Conservation (phyloP, 2,329 filamentous ascomycete species). For the Alternaria metachromatica region DNA sequence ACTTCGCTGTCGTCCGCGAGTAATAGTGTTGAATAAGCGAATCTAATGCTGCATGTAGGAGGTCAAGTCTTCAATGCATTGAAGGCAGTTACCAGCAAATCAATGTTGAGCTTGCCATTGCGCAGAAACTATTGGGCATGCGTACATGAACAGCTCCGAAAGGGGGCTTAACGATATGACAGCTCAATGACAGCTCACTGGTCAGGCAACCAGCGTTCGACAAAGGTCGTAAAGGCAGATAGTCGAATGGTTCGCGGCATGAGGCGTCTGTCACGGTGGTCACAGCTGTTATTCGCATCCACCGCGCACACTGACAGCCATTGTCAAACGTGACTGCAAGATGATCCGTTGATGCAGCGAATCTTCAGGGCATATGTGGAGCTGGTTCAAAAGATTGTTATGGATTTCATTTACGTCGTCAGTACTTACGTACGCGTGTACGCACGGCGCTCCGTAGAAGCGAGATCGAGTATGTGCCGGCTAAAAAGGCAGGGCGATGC, state of each 20-base stretch:
- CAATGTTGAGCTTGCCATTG: neutral
- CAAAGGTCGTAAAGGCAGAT: neutral
- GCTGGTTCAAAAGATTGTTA: neutral
- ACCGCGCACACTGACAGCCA: neutral
- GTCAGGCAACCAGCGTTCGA: neutral
- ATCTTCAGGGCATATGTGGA: neutral
- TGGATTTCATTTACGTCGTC: neutral
- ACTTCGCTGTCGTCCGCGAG: neutral
- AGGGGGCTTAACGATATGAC: neutral
- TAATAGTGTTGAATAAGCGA: neutral
- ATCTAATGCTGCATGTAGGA: neutral
- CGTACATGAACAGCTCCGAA: neutral
- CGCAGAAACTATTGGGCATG: neutral
- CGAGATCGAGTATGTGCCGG: neutral
- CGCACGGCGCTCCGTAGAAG: neutral
- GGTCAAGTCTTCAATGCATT: neutral
- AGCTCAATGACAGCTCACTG: neutral
- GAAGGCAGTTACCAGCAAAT: neutral
- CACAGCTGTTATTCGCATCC: neutral
- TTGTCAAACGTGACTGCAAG: neutral
- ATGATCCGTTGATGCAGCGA: neutral
- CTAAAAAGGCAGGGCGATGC: conserved; percentile 6
- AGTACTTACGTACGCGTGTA: neutral
- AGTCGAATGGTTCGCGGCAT: neutral
- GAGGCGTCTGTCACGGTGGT: neutral